Evolutionary conservation across 768 basidiomycete genomes (phyloP), one percentile per base, ranked within the genome.

Genomic region (Naematelia encephala): DNA sequence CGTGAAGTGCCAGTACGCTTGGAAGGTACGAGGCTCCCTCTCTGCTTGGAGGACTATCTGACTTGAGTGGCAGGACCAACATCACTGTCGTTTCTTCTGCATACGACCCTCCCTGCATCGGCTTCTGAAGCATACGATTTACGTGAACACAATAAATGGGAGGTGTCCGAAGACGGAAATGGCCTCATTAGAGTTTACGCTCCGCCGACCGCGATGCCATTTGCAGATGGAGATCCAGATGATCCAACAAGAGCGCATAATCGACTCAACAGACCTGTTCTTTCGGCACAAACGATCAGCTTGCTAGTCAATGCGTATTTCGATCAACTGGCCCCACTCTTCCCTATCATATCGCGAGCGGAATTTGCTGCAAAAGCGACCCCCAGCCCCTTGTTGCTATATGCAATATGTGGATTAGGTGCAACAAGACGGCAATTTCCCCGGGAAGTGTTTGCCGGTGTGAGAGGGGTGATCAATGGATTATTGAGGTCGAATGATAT

Each of bases 41-140:
- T n/a, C n/a, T n/a, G n/a, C n/a, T 22, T 34, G n/a, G 34, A 16
- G 16, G 47, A 34, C 52, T 50, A 21, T 26, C 21, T 3, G 19
- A 1, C n/a, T n/a, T n/a, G n/a, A n/a, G n/a, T n/a, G n/a, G n/a
- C 79, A 89, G 93, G 93, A 49, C 90, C 91, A 28, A 96, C 93
- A 14, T 88, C 87, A 51, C 80, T 91, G 62, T 82, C 86, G 19
- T 90, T 94, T 78, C 80, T 97, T 25, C 78, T 97, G 56, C 94
- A 97, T 76, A 93, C 93, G 56, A 88, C 89, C 77, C 86, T 97
- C 68, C 87, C 90, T 21, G 85, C 90, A 3, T 86, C 87, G 64
- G 81, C 88, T 49, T 92, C 93, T 67, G 89, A 92, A 79, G 83
- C 80, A 22, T 92, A 91, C 76, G 91, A 98, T 79, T 82, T 85